Conservation (phyloP, 768 basidiomycete species). For the Symmetrospora coprosmae region DNA sequence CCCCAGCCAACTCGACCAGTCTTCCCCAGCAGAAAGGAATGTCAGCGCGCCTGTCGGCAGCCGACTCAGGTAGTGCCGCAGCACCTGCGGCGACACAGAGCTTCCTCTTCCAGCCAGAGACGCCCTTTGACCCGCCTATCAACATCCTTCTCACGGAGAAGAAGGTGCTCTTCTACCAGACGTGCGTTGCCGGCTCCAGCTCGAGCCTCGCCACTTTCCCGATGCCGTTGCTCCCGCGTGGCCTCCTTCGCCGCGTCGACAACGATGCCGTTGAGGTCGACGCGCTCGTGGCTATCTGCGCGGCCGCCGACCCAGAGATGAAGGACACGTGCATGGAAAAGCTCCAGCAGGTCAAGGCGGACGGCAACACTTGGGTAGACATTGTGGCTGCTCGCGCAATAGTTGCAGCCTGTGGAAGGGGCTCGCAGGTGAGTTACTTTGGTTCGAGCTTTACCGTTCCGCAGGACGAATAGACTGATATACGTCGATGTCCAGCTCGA, state of each 20-base stretch:
- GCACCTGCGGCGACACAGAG: constrained; percentile 12
- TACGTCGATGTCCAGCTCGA: no score
- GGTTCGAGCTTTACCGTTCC: no score
- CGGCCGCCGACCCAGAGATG: not conserved
- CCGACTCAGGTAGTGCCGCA: not conserved
- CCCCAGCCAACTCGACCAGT: no score
- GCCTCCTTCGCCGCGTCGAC: constrained; percentile 6
- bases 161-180: constrained; percentile 16
- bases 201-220: no score
- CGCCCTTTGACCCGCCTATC: constrained; percentile 11
- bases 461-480: no score
- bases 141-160: constrained; percentile 15
- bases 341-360: not conserved
- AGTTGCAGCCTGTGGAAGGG: no score
- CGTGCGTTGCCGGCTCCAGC: not conserved
- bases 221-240: no score
- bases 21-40: no score
- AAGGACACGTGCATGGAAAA: not conserved
- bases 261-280: constrained; percentile 19
- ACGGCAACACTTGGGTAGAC: constrained; percentile 13
- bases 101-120: constrained; percentile 19
- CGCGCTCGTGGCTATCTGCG: not conserved
- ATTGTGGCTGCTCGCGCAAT: no score
- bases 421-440: no score
- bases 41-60: no score